Evolutionary conservation across 2,329 filamentous ascomycete species (phyloP), one percentile per base, ranked within the genome.

Genomic region (Hypoxylon sp.): DNA sequence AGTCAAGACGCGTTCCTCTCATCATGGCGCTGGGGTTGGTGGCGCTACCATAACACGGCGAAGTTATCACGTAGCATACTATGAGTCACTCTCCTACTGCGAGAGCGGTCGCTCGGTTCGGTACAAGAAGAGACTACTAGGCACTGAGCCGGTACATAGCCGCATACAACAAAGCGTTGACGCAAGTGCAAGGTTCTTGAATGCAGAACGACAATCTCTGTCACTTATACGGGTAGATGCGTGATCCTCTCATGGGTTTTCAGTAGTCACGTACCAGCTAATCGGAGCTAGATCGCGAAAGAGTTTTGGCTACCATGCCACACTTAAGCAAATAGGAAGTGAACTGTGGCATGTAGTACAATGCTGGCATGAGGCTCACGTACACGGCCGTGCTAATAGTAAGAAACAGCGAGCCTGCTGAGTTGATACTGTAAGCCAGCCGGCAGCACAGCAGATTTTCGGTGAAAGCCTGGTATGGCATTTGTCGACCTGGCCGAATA

Each of bases 151-250:
- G 40, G 28, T 46, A 61, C 51, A 65, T 55, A 65, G 65, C 65
- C 75, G 76, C 76, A 78, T 74, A 55, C 38, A 60, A 70, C 71
- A 79, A 78, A 73, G 78, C 78, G 79, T 80, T 79, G 77, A 80
- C 75, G 77, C 76, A 78, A 63, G 65, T 76, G 70, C 76, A 78
- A 76, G 76, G 73, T 64, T 74, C 52, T 24, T 8, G 52, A 53
- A 69, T 64, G 61, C 61, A 58, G 53, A 53, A 61, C 61, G 62
- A 70, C 65, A 70, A 65, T 66, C 56, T 61, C 58, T 65, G 44
- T 65, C 50, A 61, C 44, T 49, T 53, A 67, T 58, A 67, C 68
- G 63, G 63, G 33, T 67, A 65, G 63, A 61, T 67, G 66, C 66
- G 60, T 65, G 59, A 67, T 69, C 67, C 67, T 59, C 49, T 46